phyloP scores from a whole-genome alignment of 2,329 filamentous ascomycete species.

The Setomelanomma holmii region DNA sequence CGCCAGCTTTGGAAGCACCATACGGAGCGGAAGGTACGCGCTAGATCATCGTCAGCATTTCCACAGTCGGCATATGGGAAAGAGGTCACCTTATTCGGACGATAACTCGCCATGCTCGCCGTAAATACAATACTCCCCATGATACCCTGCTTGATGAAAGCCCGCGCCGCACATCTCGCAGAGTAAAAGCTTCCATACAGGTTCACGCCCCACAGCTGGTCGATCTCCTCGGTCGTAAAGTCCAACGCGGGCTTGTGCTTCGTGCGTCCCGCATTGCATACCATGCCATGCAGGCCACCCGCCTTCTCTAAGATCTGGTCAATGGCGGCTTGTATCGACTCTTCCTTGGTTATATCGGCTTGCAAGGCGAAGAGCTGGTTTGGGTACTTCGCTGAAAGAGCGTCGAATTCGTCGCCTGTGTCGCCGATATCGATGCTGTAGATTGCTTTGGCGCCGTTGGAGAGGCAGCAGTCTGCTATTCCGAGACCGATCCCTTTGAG shows the following conservation, averaged over 20 bases:
- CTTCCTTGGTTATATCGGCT: constrained; percentile 58
- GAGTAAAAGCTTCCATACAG: constrained; percentile 57
- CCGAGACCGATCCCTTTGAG: constrained; percentile 53
- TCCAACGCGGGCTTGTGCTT: constrained; percentile 62
- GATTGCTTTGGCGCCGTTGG: constrained; percentile 53
- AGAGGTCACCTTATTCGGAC: constrained; percentile 50
- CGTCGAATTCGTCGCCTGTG: constrained; percentile 52
- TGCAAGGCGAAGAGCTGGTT: constrained; percentile 51
- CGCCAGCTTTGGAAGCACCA: constrained; percentile 54
- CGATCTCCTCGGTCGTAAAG: constrained; percentile 58
- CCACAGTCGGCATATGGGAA: not conserved
- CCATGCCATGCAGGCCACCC: constrained; percentile 58
- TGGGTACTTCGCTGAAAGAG: constrained; percentile 49
- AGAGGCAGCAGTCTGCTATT: constrained; percentile 57
- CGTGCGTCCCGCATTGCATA: constrained; percentile 60
- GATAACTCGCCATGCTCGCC: constrained; percentile 56
- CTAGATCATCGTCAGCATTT: constrained; percentile 11
- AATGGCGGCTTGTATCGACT: constrained; percentile 53
- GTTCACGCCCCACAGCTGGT: constrained; percentile 54
- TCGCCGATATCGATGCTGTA: constrained; percentile 58
- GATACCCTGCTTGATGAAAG: constrained; percentile 55
- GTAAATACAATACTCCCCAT: constrained; percentile 58
- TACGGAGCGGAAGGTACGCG: constrained; percentile 51
- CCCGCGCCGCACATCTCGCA: constrained; percentile 52
- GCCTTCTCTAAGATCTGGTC: constrained; percentile 54